Evolutionary conservation across 352 stramenopile genomes (phyloP), one percentile per base, ranked within the genome.

Genomic region (Phytophthora multivora): DNA sequence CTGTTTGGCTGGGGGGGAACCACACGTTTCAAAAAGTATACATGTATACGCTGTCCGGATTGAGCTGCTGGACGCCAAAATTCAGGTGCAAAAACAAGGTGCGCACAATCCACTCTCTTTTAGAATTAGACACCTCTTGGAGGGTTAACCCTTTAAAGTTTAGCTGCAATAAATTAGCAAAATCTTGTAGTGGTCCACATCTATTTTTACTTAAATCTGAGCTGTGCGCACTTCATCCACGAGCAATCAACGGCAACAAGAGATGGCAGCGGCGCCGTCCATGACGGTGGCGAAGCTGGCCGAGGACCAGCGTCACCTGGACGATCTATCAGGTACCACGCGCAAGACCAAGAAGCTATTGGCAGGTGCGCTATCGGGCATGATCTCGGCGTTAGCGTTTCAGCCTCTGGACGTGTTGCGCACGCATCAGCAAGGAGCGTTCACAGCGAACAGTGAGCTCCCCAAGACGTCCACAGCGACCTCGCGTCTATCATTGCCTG

Each of bases 391-490:
- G 55, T 67, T 95, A 38, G 81, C 82, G 23, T 95, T 96, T 67
- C 87, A 96, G 69, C 87, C 87, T 15, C 70, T 96, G 15, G 87
- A 96, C 41, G 87, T 96, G 52, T 66, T 96, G 54, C 83, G 86
- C 40, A 96, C 87, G 19, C 83, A 91, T 46, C 87, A 96, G 46
- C 87, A 96, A 36, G 87, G 87, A 33, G 84, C 83, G 4, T 96
- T 94, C 58, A 79, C 78, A 16, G 52, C 56, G 11, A 46, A 74
- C 51, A 12, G 33, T 11, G 35, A 73, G 16, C 10, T 45, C 35
- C 13, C 46, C 5, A 45, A 53, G n/a, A 23, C 48, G 12, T n/a
- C 47, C 26, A n/a, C 63, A 42, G 30, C n/a, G 5, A 19, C 30
- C 3, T 64, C 61, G 13, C 40, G 52, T 18, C 51, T 64, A 5